phyloP scores from a whole-genome alignment of 2,329 filamentous ascomycete genomes.

The Alternaria postmessia region DNA sequence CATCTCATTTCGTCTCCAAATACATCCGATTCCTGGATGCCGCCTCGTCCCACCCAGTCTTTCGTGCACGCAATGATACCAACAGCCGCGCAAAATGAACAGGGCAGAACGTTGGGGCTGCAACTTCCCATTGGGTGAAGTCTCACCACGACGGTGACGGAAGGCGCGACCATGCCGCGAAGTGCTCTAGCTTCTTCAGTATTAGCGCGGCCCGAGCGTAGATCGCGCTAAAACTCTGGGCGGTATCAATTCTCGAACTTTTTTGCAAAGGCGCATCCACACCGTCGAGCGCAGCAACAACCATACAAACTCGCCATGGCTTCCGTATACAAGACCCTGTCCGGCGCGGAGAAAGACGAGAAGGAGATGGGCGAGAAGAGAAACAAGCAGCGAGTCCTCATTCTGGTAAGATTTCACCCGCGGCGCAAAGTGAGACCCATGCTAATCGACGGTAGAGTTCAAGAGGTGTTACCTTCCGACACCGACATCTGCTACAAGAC shows the following conservation, averaged over 20 bases:
- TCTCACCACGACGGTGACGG: constrained; percentile 29
- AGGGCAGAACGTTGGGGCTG: constrained; percentile 20
- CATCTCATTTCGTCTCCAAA: background rate
- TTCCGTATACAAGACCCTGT: constrained; percentile 65
- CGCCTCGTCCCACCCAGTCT: background rate
- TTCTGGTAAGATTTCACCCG: constrained; percentile 61
- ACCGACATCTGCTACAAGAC: constrained; percentile 92
- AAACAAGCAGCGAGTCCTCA: constrained; percentile 73
- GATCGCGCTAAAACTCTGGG: constrained; percentile 33
- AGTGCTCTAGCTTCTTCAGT: constrained; percentile 9
- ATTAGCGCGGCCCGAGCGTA: constrained; percentile 19
- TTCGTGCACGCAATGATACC: constrained; percentile 10
- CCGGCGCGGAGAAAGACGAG: constrained; percentile 51
- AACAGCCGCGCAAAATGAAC: constrained; percentile 14
- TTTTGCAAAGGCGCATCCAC: constrained; percentile 24
- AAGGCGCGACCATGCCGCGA: constrained; percentile 29
- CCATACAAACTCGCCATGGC: constrained; percentile 54
- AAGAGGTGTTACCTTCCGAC: constrained; percentile 90
- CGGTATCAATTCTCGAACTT: constrained; percentile 38
- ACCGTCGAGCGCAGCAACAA: constrained; percentile 23
- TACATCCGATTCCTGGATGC: background rate
- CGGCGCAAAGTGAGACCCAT: constrained; percentile 8
- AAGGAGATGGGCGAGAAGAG: constrained; percentile 47
- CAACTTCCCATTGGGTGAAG: constrained; percentile 29
- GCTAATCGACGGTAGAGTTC: constrained; percentile 65